A percentile compares a stretch with the other conserved stretches of the same genome.
Conservation (phyloP, 2,329 filamentous ascomycete genomes). For the Fonsecaea erecta region DNA sequence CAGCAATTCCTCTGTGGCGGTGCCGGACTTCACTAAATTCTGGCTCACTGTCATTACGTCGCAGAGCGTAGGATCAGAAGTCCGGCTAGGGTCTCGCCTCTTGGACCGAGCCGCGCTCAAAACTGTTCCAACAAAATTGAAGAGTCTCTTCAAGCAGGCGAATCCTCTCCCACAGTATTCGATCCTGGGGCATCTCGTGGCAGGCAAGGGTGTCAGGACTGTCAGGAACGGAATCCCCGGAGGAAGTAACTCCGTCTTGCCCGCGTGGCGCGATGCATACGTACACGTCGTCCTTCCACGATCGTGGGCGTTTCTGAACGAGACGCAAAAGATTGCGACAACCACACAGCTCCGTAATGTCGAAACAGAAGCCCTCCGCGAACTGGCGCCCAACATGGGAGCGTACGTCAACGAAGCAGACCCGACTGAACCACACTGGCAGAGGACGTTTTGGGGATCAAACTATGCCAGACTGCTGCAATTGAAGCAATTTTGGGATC, state of each 20-base stretch:
- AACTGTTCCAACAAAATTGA: slow-evolving; percentile 31
- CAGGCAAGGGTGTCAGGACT: slow-evolving; percentile 39
- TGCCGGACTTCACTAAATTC: slow-evolving; percentile 37
- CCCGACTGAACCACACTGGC: slow-evolving; percentile 47
- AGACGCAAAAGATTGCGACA: slow-evolving; percentile 22
- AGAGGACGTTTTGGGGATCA: slow-evolving; percentile 48
- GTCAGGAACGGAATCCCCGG: slow-evolving; percentile 37
- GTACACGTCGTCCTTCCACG: slow-evolving; percentile 36
- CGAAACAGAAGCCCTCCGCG: slow-evolving; percentile 37
- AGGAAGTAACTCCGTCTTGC: slow-evolving; percentile 38
- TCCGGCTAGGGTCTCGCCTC: slow-evolving; percentile 31
- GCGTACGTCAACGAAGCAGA: slow-evolving; percentile 45
- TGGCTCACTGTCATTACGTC: slow-evolving; percentile 7
- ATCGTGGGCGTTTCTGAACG: slow-evolving; percentile 30
- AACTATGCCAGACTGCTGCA: slow-evolving; percentile 41
- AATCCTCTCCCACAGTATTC: slow-evolving; percentile 30
- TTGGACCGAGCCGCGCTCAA: slow-evolving; percentile 26
- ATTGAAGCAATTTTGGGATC: slow-evolving; percentile 44
- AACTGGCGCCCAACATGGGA: slow-evolving; percentile 38
- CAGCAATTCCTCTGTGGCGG: slow-evolving; percentile 40
- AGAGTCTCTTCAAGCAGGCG: slow-evolving; percentile 29
- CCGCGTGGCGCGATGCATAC: slow-evolving; percentile 45
- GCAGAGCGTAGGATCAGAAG: slow-evolving; percentile 23
- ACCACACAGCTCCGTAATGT: slow-evolving; percentile 27
- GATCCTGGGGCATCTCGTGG: slow-evolving; percentile 31